Percentiles rank a stretch among this genome's conserved stretches.
phyloP scores from a whole-genome alignment of 1,139 yeast species.

The Schizosaccharomyces versatilis region DNA sequence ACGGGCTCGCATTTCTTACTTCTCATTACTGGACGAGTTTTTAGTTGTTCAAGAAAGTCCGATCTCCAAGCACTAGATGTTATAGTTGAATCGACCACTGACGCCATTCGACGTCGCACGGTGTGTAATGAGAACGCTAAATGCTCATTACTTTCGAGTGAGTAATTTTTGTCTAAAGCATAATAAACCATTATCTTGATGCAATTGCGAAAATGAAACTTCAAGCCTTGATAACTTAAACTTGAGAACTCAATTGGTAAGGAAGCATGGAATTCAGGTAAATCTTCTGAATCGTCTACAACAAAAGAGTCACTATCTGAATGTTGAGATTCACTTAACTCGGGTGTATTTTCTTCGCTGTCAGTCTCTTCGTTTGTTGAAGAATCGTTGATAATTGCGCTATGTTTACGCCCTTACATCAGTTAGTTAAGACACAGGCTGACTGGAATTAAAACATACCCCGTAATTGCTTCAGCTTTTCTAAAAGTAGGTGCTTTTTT shows the following conservation, averaged over 20 bases:
- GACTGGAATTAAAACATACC: no score
- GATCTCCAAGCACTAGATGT: neutral
- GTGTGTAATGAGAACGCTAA: neutral
- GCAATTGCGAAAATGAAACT: neutral
- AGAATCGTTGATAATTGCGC: no score
- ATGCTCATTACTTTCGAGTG: neutral
- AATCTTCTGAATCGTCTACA: neutral
- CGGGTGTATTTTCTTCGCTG: no score
- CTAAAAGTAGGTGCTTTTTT: no score
- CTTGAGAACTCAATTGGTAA: neutral
- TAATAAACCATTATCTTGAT: neutral
- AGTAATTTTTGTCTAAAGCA: neutral
- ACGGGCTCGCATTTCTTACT: neutral
- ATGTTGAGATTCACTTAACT: no score
- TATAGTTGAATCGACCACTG: neutral
- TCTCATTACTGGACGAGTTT: neutral
- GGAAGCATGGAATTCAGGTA: neutral
- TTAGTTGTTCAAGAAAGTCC: neutral
- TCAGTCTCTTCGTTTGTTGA: no score
- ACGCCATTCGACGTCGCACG: neutral
- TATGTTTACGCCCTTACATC: no score
- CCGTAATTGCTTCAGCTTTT: no score
- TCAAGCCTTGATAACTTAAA: neutral
- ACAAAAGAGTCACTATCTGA: no score
- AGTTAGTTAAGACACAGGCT: no score